A percentile compares a stretch with the other conserved stretches of the same genome.
phyloP scores from a whole-genome alignment of 2,329 filamentous ascomycete genomes.

The Verticillium dahliae region DNA sequence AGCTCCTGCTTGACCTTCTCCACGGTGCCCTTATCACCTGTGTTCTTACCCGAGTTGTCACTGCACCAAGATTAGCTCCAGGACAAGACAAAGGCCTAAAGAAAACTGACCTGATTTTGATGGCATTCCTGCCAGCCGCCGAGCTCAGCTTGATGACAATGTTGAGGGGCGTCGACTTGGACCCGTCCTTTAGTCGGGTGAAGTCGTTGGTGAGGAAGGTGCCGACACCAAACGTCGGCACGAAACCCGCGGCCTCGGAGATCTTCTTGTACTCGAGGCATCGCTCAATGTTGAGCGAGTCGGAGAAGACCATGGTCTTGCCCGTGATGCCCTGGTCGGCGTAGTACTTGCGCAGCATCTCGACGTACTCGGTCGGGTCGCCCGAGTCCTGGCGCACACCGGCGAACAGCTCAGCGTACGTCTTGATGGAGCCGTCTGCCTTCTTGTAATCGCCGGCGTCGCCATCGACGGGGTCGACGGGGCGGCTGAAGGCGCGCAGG shows the following conservation, averaged over 20 bases:
- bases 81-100: conserved; percentile 27
- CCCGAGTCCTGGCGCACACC: conserved; percentile 89
- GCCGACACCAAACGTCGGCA: conserved; percentile 86
- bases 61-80: conserved; percentile 40
- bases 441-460: conserved; percentile 31
- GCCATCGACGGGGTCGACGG: conserved; percentile 39
- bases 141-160: conserved; percentile 97
- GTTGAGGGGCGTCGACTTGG: conserved; percentile 86
- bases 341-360: conserved; percentile 76
- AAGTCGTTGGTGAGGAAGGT: conserved; percentile 98
- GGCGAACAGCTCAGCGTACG: conserved; percentile 75
- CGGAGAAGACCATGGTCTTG: conserved; percentile 85
- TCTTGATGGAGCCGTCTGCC: conserved; percentile 37
- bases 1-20: conserved; percentile 76
- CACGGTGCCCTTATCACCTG: conserved; percentile 74
- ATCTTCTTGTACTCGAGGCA: conserved; percentile 86
- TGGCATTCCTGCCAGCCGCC: conserved; percentile 70
- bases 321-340: conserved; percentile 66
- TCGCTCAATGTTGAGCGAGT: conserved; percentile 84
- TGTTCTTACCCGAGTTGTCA: conserved; percentile 91
- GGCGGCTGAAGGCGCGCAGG: conserved; percentile 72
- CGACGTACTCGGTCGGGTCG: conserved; percentile 73
- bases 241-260: conserved; percentile 73
- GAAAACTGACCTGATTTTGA: conserved; percentile 67
- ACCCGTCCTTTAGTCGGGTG: conserved; percentile 59